Conservation (phyloP, 2,329 filamentous ascomycete species). For the Nemania serpens region DNA sequence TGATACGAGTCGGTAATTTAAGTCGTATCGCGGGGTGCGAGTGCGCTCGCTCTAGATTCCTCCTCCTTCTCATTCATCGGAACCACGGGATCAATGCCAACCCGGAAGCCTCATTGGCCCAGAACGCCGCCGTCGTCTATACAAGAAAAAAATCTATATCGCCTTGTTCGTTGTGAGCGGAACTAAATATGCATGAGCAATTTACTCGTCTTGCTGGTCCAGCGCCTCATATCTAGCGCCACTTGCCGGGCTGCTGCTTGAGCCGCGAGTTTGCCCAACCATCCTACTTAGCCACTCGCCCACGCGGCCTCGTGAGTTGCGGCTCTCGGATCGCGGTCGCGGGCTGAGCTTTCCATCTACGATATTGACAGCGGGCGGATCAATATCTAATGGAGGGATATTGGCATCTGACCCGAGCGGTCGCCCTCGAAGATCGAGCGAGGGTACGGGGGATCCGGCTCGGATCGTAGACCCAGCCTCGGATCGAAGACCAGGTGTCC, state of each 20-base stretch:
- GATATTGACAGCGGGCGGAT: conserved; percentile 69
- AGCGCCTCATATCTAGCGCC: conserved; percentile 47
- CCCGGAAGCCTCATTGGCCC: conserved; percentile 27
- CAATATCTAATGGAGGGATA: conserved; percentile 81
- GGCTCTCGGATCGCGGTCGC: conserved; percentile 42
- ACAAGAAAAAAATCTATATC: conserved; percentile 28
- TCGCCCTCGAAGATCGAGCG: conserved; percentile 69
- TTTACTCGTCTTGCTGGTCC: conserved; percentile 48
- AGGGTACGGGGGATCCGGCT: conserved; percentile 77
- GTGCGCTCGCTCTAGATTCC: conserved; percentile 11
- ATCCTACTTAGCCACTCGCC: conserved; percentile 56
- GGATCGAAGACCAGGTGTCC: conserved; percentile 73
- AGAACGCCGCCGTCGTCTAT: conserved; percentile 35
- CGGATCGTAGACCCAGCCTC: conserved; percentile 85
- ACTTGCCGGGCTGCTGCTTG: conserved; percentile 41
- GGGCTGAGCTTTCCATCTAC: conserved; percentile 54
- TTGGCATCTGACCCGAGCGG: conserved; percentile 62
- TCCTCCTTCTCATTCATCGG: conserved; percentile 1
- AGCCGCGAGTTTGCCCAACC: conserved; percentile 45
- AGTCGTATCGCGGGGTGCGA: conserved; percentile 4
- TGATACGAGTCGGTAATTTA: conserved; percentile 2
- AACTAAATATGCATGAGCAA: conserved; percentile 29
- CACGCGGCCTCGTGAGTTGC: conserved; percentile 45
- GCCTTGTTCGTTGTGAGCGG: conserved; percentile 23
- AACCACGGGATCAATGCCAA: conserved; percentile 21